Evolutionary conservation across 371 early-diverging fungal genomes (phyloP).

Genomic region (Apophysomyces elegans): DNA sequence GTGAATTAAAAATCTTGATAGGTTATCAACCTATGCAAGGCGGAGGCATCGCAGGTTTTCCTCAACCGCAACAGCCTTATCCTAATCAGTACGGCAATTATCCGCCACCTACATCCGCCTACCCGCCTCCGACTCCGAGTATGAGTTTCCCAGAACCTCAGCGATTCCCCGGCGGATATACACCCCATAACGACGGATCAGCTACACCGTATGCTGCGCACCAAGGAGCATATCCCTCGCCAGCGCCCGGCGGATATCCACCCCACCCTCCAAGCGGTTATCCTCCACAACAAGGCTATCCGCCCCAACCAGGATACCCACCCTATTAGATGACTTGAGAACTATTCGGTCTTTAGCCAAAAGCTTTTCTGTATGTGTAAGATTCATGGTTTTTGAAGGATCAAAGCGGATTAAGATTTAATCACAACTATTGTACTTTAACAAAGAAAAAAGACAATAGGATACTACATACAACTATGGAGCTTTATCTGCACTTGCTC

Average conservation of each 20-base stretch:
- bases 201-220: conserved; percentile 28
- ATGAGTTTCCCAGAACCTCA: conserved; percentile 27
- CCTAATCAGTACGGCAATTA: conserved; percentile 8
- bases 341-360: neutral
- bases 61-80: conserved; percentile 12
- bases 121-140: conserved; percentile 8
- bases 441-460: neutral
- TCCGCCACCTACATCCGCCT: conserved; percentile 6
- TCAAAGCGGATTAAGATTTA: neutral
- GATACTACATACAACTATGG: neutral
- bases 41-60: conserved; percentile 14
- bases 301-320: conserved; percentile 24
- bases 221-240: conserved; percentile 22
- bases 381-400: neutral
- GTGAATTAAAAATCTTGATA: conserved; percentile 7
- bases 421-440: neutral
- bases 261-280: conserved; percentile 20
- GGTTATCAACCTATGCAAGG: conserved; percentile 16
- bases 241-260: conserved; percentile 19
- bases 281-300: conserved; percentile 24
- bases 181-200: conserved; percentile 11
- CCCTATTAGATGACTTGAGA: conserved; percentile 12
- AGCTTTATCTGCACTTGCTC: too few relatives aligned
- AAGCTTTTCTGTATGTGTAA: neutral
- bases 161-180: conserved; percentile 12